Evolutionary conservation across 441 rosid genomes (phyloP), one percentile per base, ranked within the genome.

Genomic region (Isatis lusitanica): DNA sequence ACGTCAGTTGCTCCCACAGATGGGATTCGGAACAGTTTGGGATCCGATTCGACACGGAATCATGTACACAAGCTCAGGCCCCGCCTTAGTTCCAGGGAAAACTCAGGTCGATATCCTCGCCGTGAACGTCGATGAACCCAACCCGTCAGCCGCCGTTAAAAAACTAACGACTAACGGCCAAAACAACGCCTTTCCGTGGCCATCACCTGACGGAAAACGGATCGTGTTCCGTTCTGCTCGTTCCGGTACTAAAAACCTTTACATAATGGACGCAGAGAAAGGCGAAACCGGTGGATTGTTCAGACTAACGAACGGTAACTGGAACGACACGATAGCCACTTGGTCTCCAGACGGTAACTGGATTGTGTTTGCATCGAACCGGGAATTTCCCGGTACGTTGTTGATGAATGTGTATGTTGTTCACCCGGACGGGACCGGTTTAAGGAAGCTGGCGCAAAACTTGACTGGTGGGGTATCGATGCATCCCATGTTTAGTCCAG

Each of bases 261-360:
- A 93, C 71, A 80, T 90, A 79, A 91, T 91, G 94, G 97, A 93
- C 47, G 85, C 92, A 0, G 76, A 63, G 11, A 73, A 80, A 52
- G 98, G 96, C 1, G 97, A 91, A 78, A 15, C 18, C 8, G 84
- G 79, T 3, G 90, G 97, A n/a, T 75, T 93, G 2, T 60, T 18
- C 9, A 28, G 81, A 31, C 66, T 93, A 46, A 93, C 97, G 0
- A 79, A 80, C 11, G 98, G 98, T 35, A 78, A 87, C 4, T 90
- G 97, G 98, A 84, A 79, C 1, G 98, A 93, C 18, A 87, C 97
- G 0, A 90, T 93, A 86, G 84, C 90, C 28, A 82, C 13, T 59
- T 93, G 98, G 98, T 93, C 96, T 12, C 92, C 94, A 0, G 85
- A 81, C 8, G 90, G 92, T 9, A 80, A 91, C 0, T 87, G 90